These are phyloP conservation scores for Amphirosellinia nigrospora DNA, from an alignment of 495 filamentous ascomycete species.

Conservation along the genomic window DNA sequence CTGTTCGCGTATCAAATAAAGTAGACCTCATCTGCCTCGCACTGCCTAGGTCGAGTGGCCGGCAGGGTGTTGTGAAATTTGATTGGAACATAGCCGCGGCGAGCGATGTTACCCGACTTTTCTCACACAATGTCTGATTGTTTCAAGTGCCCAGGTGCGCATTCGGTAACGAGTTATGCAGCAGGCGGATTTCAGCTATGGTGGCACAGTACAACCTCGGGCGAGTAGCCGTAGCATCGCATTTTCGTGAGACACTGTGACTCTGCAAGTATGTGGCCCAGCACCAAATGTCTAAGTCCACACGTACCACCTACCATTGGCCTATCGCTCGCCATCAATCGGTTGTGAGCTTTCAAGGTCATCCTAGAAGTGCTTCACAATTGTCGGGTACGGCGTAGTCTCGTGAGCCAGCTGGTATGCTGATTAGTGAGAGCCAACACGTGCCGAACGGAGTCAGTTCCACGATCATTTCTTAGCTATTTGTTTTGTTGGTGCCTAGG, in stretches of 20 bases:
- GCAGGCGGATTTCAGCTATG: slow-evolving; percentile 16
- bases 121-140: not conserved
- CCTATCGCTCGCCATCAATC: not conserved
- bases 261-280: slow-evolving; percentile 6
- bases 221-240: not conserved
- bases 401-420: not conserved
- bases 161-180: slow-evolving; percentile 11
- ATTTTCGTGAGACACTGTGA: slow-evolving; percentile 11
- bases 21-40: slow-evolving; percentile 10
- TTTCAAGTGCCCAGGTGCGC: slow-evolving; percentile 12
- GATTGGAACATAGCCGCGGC: slow-evolving; percentile 3
- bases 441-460: not conserved
- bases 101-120: slow-evolving; percentile 2
- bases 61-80: not conserved
- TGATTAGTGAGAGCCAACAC: not conserved
- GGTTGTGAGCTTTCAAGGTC: not conserved
- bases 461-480: not conserved
- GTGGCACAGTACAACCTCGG: slow-evolving; percentile 18
- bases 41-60: not conserved
- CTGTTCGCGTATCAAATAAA: not conserved
- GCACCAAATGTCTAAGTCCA: not conserved
- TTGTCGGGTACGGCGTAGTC: not conserved
- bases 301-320: not conserved
- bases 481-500: not conserved
- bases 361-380: not conserved